These are phyloP conservation scores for Pezicula carpinea DNA, from an alignment of 2,329 filamentous ascomycete species.

Conservation along the genomic window DNA sequence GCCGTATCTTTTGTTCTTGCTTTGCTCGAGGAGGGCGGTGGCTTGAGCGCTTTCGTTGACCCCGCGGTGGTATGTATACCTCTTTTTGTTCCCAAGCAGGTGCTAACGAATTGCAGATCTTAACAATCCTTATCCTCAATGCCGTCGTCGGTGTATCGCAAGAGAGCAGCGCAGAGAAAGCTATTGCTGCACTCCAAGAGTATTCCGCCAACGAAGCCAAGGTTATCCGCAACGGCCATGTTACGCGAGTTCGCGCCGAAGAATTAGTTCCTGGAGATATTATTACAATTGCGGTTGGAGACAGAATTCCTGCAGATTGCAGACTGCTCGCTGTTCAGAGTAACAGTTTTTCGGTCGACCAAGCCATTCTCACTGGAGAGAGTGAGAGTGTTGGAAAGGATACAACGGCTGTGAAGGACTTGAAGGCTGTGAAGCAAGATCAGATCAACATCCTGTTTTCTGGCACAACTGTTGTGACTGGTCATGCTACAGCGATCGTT, in stretches of 20 bases:
- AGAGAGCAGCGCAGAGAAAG: constrained; percentile 97
- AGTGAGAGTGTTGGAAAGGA: constrained; percentile 96
- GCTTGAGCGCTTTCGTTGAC: constrained; percentile 97
- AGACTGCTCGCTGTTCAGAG: constrained; percentile 84
- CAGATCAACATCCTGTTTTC: constrained; percentile 98
- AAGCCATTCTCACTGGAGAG: constrained; percentile 95
- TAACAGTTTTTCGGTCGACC: constrained; percentile 95
- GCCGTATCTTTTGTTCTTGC: constrained; percentile 91
- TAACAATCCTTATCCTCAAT: constrained; percentile 95
- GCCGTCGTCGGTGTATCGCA: constrained; percentile 96
- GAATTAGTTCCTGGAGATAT: constrained; percentile 94
- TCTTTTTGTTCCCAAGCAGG: not conserved
- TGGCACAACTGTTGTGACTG: constrained; percentile 93
- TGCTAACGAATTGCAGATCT: constrained; percentile 55
- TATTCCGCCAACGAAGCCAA: constrained; percentile 98
- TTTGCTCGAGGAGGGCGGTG: constrained; percentile 86
- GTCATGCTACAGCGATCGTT: constrained; percentile 86
- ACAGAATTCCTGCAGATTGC: constrained; percentile 93
- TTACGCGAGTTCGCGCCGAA: constrained; percentile 87
- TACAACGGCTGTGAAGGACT: constrained; percentile 62
- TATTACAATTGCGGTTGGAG: constrained; percentile 80
- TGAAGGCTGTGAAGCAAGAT: constrained; percentile 90
- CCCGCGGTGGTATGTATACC: constrained; percentile 73
- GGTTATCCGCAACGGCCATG: constrained; percentile 72
- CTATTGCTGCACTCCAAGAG: constrained; percentile 95